Percentiles rank a stretch among this genome's conserved stretches.
These are phyloP conservation scores for Candida lessepsii DNA, from an alignment of 805 yeast species.

Conservation along the genomic window DNA sequence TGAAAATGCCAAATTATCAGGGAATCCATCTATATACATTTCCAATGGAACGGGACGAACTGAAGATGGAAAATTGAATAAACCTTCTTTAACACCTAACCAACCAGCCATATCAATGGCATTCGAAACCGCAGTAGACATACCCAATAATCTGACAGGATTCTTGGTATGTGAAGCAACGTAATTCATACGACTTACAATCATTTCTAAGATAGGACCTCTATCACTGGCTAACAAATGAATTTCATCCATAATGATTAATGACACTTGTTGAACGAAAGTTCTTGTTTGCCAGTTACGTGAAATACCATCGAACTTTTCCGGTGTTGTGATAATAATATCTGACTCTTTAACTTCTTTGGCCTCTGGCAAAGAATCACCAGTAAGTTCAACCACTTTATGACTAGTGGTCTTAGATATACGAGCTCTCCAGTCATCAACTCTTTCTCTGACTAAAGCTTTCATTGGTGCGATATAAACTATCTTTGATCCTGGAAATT, in stretches of 20 bases:
- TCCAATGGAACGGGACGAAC: constrained; percentile 84
- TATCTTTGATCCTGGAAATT: constrained; percentile 75
- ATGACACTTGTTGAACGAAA: constrained; percentile 70
- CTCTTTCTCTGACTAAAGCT: constrained; percentile 80
- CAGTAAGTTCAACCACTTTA: constrained; percentile 73
- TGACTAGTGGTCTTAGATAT: constrained; percentile 46
- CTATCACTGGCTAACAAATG: constrained; percentile 82
- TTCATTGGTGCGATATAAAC: constrained; percentile 91
- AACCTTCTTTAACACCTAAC: constrained; percentile 71
- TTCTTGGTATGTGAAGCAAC: constrained; percentile 58
- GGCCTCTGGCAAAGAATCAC: constrained; percentile 77
- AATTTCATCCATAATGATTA: constrained; percentile 83
- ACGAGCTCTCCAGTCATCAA: constrained; percentile 71
- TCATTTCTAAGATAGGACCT: constrained; percentile 85
- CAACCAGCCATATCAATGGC: constrained; percentile 85
- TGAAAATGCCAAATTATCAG: constrained; percentile 76
- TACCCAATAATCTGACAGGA: constrained; percentile 66
- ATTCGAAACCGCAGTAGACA: constrained; percentile 85
- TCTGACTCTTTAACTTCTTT: constrained; percentile 65
- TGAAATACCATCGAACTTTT: constrained; percentile 83
- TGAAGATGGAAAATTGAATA: constrained; percentile 77
- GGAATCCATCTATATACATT: constrained; percentile 86
- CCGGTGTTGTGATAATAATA: constrained; percentile 80
- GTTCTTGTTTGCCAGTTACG: constrained; percentile 81
- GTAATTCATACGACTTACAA: constrained; percentile 83